Percentiles rank a stretch among this genome's conserved stretches.
These are phyloP conservation scores for Thermoascus crustaceus DNA, from an alignment of 2,329 filamentous ascomycete species.

Conservation along the genomic window DNA sequence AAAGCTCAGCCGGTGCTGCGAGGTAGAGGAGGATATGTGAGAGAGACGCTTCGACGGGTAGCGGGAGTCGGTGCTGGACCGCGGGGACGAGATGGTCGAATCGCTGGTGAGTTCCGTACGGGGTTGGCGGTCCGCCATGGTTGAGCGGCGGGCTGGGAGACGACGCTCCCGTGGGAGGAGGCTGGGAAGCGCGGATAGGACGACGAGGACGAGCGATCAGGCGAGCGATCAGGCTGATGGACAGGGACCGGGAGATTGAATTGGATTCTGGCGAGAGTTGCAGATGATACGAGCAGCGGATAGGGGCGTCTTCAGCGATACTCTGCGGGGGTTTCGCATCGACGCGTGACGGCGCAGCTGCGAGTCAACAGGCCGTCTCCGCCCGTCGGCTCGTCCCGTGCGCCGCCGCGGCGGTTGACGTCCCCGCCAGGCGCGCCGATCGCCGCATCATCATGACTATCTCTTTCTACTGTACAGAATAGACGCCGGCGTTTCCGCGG, in stretches of 20 bases:
- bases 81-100: conserved; percentile 24
- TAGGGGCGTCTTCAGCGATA: no score
- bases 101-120: conserved; percentile 24
- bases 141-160: conserved; percentile 7
- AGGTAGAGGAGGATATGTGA: conserved; percentile 28
- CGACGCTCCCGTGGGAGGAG: conserved; percentile 2
- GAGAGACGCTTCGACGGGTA: conserved; percentile 27
- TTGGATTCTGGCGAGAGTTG: no score
- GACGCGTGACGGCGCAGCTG: no score
- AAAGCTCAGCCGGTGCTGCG: conserved; percentile 63
- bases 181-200: not conserved
- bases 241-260: no score
- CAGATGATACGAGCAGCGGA: no score
- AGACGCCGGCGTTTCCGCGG: not conserved
- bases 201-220: not conserved
- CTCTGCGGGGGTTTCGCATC: not conserved
- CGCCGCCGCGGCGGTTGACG: no score
- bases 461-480: not conserved
- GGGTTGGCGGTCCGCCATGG: conserved; percentile 28
- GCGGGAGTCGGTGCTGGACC: conserved; percentile 28
- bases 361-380: not conserved
- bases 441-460: no score
- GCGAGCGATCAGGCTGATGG: not conserved
- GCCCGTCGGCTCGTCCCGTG: not conserved
- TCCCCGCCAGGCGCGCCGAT: no score